phyloP scores from a whole-genome alignment of 495 filamentous ascomycete genomes.

The Arthonia radiata region DNA sequence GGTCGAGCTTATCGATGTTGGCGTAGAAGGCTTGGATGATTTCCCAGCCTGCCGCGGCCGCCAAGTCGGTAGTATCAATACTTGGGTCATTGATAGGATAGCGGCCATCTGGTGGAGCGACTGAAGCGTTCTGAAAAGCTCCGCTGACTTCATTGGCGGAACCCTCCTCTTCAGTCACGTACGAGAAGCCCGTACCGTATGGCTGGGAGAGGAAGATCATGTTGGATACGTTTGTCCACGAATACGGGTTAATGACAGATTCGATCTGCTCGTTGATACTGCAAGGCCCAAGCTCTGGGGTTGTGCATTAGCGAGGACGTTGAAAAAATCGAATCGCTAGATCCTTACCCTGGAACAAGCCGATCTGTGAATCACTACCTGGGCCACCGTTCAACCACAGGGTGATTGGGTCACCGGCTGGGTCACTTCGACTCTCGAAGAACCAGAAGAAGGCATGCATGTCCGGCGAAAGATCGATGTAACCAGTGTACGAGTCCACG shows the following conservation, averaged over 20 bases:
- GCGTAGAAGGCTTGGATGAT: slow-evolving; percentile 20
- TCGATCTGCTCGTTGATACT: slow-evolving; percentile 26
- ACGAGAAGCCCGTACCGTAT: slow-evolving; percentile 35
- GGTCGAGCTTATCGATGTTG: slow-evolving; percentile 14
- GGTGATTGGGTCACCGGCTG: slow-evolving; percentile 30
- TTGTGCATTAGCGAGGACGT: slow-evolving; percentile 7
- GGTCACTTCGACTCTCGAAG: slow-evolving; percentile 35
- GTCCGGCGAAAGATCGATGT: slow-evolving; percentile 23
- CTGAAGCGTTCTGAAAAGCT: slow-evolving; percentile 16
- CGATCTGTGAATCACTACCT: slow-evolving; percentile 38
- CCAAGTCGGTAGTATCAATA: slow-evolving; percentile 22
- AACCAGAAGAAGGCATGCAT: slow-evolving; percentile 69
- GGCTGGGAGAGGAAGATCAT: slow-evolving; percentile 53
- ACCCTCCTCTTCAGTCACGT: slow-evolving; percentile 18
- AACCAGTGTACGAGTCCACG: slow-evolving; percentile 18
- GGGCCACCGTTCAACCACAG: slow-evolving; percentile 48
- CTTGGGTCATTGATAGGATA: slow-evolving; percentile 17
- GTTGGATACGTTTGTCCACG: slow-evolving; percentile 50
- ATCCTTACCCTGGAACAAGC: slow-evolving; percentile 36
- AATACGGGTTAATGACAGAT: slow-evolving; percentile 30
- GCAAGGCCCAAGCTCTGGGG: slow-evolving; percentile 32
- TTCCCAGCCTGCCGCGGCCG: slow-evolving; percentile 19
- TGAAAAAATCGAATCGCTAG: slow-evolving; percentile 8
- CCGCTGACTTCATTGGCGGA: slow-evolving; percentile 11
- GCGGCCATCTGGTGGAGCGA: slow-evolving; percentile 20